Evolutionary conservation across 495 filamentous ascomycete genomes (phyloP).

Genomic region (Neurospora sp.): DNA sequence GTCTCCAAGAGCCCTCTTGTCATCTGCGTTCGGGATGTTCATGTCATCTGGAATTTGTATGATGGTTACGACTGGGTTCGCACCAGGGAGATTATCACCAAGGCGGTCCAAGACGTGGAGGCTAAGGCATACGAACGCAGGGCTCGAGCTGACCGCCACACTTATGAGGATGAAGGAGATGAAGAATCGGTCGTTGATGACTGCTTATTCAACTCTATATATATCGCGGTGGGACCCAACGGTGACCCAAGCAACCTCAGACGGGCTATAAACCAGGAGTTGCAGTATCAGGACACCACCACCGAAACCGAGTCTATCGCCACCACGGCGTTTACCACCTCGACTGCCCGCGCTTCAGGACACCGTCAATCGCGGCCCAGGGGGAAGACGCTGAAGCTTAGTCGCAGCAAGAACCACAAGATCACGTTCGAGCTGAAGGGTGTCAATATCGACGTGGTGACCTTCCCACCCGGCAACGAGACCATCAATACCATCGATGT

Average conservation of each 20-base stretch:
- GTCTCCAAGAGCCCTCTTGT: constrained; percentile 61
- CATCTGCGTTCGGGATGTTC: constrained; percentile 71
- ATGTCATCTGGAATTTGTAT: constrained; percentile 95
- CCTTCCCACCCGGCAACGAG: constrained; percentile 71
- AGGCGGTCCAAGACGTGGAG: constrained; percentile 81
- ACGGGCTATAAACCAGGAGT: constrained; percentile 73
- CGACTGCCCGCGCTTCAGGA: constrained; percentile 43
- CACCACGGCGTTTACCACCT: constrained; percentile 54
- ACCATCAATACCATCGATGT: constrained; percentile 81
- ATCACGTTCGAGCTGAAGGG: constrained; percentile 90
- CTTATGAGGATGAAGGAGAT: constrained; percentile 56
- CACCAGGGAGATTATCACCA: constrained; percentile 75
- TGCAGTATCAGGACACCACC: constrained; percentile 59
- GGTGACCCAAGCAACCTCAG: constrained; percentile 72
- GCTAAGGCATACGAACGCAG: constrained; percentile 65
- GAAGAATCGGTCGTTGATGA: constrained; percentile 84
- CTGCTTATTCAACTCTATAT: constrained; percentile 97
- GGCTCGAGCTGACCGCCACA: constrained; percentile 34
- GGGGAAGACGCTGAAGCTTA: constrained; percentile 57
- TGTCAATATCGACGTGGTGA: constrained; percentile 71
- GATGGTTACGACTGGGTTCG: constrained; percentile 96
- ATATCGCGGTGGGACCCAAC: constrained; percentile 84
- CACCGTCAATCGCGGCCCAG: constrained; percentile 27
- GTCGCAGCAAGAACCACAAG: constrained; percentile 84
- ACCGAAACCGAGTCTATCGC: constrained; percentile 86